Percentiles rank a stretch among this genome's conserved stretches.
Evolutionary conservation across 2,329 filamentous ascomycete genomes (phyloP).

Genomic region (Hypoxylon sp.): DNA sequence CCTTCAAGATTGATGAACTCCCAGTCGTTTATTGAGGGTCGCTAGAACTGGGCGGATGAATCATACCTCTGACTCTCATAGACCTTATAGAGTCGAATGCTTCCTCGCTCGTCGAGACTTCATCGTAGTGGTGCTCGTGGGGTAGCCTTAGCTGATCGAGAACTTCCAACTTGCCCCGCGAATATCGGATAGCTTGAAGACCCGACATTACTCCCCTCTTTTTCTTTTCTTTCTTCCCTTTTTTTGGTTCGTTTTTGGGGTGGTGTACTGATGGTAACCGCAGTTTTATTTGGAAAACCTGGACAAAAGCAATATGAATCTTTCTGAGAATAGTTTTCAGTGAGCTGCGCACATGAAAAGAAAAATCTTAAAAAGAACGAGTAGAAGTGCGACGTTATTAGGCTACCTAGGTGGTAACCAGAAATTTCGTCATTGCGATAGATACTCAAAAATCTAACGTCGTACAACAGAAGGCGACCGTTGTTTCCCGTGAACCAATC

Average conservation of each 20-base stretch:
- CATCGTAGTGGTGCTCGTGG: constrained; percentile 84
- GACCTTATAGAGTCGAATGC: constrained; percentile 86
- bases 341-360: neutral
- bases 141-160: constrained; percentile 88
- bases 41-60: neutral
- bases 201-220: constrained; percentile 63
- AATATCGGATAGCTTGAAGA: constrained; percentile 84
- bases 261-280: neutral
- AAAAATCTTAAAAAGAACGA: neutral
- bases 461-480: neutral
- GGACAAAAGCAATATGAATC: neutral
- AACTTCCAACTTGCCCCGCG: constrained; percentile 79
- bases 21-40: neutral
- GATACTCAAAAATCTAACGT: neutral
- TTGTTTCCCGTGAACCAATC: constrained; percentile 27
- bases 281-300: neutral
- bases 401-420: neutral
- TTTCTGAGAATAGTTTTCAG: neutral
- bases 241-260: neutral
- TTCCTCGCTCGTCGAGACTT: constrained; percentile 77
- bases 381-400: neutral
- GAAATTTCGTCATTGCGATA: constrained; percentile 20
- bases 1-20: constrained; percentile 59
- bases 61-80: constrained; percentile 77
- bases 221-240: neutral